Percentiles rank a stretch among this genome's conserved stretches.
Conservation (phyloP, 805 yeast genomes). For the Candida sithepensis region DNA sequence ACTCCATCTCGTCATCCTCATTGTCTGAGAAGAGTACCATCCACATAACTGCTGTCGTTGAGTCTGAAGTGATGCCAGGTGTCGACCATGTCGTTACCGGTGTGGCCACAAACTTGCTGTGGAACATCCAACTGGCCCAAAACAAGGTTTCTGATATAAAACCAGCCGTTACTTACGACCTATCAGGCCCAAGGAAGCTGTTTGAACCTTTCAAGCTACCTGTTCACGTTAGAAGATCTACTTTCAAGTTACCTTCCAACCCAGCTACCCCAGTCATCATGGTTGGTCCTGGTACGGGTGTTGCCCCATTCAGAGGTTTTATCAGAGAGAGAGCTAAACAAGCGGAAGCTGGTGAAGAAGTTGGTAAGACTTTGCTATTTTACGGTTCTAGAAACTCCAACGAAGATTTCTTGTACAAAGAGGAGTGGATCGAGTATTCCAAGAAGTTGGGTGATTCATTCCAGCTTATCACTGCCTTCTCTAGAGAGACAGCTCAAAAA, state of each 20-base stretch:
- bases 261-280: conserved; percentile 80
- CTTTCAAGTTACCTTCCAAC: conserved; percentile 88
- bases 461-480: conserved; percentile 78
- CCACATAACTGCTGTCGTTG: conserved; percentile 91
- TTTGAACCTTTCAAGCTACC: conserved; percentile 64
- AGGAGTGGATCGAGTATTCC: conserved; percentile 83
- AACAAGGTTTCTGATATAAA: conserved; percentile 40
- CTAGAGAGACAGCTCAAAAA: conserved; percentile 64
- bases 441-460: conserved; percentile 57
- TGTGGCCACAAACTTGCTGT: conserved; percentile 85
- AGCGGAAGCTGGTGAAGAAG: conserved; percentile 41
- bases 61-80: conserved; percentile 43
- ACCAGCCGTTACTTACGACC: conserved; percentile 58
- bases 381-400: conserved; percentile 80
- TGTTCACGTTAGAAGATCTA: conserved; percentile 90
- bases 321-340: conserved; percentile 77
- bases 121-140: conserved; percentile 61
- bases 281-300: conserved; percentile 99
- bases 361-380: conserved; percentile 76
- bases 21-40: conserved; percentile 68
- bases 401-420: conserved; percentile 81
- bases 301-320: conserved; percentile 97
- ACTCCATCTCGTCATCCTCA: conserved; percentile 92
- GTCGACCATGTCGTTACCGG: conserved; percentile 56
- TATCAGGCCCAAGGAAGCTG: conserved; percentile 77